A percentile compares a stretch with the other conserved stretches of the same genome.
phyloP scores from a whole-genome alignment of 192 early-diverging fungal genomes.

The Coemansia sp. region DNA sequence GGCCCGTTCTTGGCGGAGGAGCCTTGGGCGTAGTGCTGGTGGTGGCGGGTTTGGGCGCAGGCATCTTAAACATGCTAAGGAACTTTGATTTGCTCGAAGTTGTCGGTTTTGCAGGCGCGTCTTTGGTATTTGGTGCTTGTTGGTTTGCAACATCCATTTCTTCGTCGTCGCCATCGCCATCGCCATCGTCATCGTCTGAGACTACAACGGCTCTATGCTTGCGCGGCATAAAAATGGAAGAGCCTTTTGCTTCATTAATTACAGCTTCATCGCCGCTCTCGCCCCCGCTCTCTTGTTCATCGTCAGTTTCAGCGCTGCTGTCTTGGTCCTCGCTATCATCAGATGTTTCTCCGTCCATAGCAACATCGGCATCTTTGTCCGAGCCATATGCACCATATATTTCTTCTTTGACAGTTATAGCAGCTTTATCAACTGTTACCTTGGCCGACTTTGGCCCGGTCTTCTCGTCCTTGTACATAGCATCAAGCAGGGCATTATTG shows the following conservation, averaged over 20 bases:
- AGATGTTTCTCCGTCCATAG: background rate
- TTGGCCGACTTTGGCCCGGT: constrained; percentile 3
- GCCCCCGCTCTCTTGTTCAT: background rate
- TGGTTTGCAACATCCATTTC: background rate
- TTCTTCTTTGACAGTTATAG: background rate
- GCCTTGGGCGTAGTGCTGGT: background rate
- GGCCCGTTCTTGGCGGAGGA: background rate
- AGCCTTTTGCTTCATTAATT: background rate
- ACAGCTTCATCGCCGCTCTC: constrained; percentile 1
- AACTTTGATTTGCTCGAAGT: constrained; percentile 33
- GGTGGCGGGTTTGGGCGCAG: constrained; percentile 6
- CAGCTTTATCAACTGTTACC: background rate
- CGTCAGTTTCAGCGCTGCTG: background rate
- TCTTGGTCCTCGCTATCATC: background rate
- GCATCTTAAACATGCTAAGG: constrained; percentile 49
- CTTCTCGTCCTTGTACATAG: constrained; percentile 28
- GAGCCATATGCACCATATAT: background rate
- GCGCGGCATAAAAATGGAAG: background rate
- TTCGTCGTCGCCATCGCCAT: constrained; percentile 30
- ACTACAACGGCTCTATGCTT: constrained; percentile 2
- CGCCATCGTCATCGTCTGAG: constrained; percentile 35
- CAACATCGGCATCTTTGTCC: background rate
- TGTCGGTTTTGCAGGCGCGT: background rate
- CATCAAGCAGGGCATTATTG: constrained; percentile 30
- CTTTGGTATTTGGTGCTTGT: background rate